Evolutionary conservation across 2,329 filamentous ascomycete species (phyloP).

Genomic region (Allantophomopsis lycopodina): DNA sequence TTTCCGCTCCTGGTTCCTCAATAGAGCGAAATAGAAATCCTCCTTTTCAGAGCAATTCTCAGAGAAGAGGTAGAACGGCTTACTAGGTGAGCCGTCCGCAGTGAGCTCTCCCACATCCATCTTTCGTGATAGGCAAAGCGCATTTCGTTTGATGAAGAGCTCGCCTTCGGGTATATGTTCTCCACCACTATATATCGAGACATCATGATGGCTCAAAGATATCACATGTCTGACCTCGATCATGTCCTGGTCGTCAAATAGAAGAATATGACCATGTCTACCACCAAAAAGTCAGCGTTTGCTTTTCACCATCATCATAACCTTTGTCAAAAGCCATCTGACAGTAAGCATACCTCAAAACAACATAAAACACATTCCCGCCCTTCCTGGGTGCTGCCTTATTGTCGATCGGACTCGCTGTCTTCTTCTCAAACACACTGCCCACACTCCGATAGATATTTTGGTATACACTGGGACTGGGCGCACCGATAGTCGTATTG

Average conservation of each 20-base stretch:
- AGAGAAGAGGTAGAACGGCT: conserved; percentile 87
- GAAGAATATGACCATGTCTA: conserved; percentile 89
- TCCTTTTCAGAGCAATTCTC: conserved; percentile 95
- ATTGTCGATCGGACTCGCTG: conserved; percentile 17
- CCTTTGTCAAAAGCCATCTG: conserved; percentile 1
- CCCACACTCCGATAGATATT: conserved; percentile 75
- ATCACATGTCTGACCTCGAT: conserved; percentile 94
- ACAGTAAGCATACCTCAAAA: conserved; percentile 48
- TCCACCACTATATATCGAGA: conserved; percentile 74
- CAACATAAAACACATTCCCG: conserved; percentile 86
- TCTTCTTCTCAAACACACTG: conserved; percentile 65
- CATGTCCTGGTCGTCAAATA: conserved; percentile 92
- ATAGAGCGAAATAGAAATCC: conserved; percentile 90
- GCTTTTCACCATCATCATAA: background rate
- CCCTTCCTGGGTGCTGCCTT: conserved; percentile 36
- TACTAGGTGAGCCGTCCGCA: conserved; percentile 45
- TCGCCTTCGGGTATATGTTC: conserved; percentile 77
- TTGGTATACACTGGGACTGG: conserved; percentile 92
- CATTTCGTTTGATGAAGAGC: conserved; percentile 89
- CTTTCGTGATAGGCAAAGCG: conserved; percentile 65
- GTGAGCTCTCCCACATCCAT: conserved; percentile 35
- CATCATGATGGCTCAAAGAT: conserved; percentile 74
- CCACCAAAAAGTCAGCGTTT: conserved; percentile 4
- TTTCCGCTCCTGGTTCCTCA: conserved; percentile 69
- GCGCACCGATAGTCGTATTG: conserved; percentile 56